phyloP scores from a whole-genome alignment of 2,329 filamentous ascomycete species.

The Penicillium brasilianum region DNA sequence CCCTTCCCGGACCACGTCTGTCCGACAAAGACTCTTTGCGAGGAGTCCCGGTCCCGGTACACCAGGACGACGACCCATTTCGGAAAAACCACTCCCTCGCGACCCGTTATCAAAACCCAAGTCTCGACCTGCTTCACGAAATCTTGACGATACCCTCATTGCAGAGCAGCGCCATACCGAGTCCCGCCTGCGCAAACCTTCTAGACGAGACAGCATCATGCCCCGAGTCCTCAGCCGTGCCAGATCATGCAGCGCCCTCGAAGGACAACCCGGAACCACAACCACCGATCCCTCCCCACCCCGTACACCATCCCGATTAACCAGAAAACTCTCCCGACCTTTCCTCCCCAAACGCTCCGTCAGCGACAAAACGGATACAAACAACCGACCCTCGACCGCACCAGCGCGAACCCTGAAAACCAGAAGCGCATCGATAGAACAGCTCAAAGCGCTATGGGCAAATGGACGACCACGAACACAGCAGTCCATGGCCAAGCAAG shows the following conservation, averaged over 20 bases:
- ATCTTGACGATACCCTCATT: constrained; percentile 11
- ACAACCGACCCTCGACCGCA: constrained; percentile 35
- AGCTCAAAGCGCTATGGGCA: constrained; percentile 30
- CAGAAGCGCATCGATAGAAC: constrained; percentile 36
- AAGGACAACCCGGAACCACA: constrained; percentile 8
- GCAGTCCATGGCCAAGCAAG: constrained; percentile 19
- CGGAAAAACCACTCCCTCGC: constrained; percentile 40
- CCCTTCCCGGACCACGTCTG: constrained; percentile 26
- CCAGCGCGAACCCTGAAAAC: constrained; percentile 31
- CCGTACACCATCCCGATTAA: constrained; percentile 27
- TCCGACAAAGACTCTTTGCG: constrained; percentile 34
- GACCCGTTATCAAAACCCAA: constrained; percentile 31
- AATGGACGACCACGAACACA: constrained; percentile 27
- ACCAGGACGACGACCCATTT: constrained; percentile 5
- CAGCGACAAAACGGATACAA: constrained; percentile 22
- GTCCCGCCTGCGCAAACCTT: constrained; percentile 3
- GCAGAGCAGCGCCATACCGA: constrained; percentile 26
- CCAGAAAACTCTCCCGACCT: constrained; percentile 32
- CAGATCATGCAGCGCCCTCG: constrained; percentile 32
- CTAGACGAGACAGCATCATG: constrained; percentile 19
- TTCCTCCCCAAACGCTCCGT: constrained; percentile 27
- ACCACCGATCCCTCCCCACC: constrained; percentile 20
- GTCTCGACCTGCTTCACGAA: constrained; percentile 18
- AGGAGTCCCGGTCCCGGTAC: constrained; percentile 17
- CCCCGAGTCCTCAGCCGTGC: constrained; percentile 25